Conservation (phyloP, 2,329 filamentous ascomycete genomes). For the Botrytis elliptica region DNA sequence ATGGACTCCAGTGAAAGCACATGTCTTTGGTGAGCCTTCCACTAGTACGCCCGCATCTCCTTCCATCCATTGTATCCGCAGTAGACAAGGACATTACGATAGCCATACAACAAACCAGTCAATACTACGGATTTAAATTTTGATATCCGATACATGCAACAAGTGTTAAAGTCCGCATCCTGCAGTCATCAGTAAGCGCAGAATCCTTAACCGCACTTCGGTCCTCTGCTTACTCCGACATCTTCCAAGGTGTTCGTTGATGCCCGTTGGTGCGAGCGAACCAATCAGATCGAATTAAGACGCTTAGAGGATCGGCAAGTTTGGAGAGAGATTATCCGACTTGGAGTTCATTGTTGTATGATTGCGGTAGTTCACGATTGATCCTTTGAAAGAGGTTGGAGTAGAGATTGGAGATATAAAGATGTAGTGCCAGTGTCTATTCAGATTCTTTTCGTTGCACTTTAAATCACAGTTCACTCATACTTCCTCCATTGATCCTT, state of each 20-base stretch:
- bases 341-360: not conserved
- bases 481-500: not conserved
- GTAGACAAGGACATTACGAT: not conserved
- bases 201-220: not conserved
- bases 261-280: not conserved
- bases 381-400: not conserved
- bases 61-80: not conserved
- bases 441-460: fast-evolving
- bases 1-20: not conserved
- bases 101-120: not conserved
- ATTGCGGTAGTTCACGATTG: not conserved
- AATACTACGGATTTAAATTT: not conserved
- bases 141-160: not conserved
- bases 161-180: not conserved
- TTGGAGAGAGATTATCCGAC: not conserved
- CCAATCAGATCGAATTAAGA: not conserved
- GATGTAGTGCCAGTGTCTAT: not conserved
- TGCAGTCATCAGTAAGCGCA: not conserved
- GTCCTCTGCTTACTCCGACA: not conserved
- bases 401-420: not conserved
- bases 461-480: not conserved
- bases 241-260: not conserved
- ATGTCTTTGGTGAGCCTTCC: not conserved
- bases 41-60: not conserved
- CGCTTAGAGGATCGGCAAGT: fast-evolving